A percentile compares a stretch with the other conserved stretches of the same genome.
Conservation (phyloP, 169 alveolate species). For the Eimeria maxima region DNA sequence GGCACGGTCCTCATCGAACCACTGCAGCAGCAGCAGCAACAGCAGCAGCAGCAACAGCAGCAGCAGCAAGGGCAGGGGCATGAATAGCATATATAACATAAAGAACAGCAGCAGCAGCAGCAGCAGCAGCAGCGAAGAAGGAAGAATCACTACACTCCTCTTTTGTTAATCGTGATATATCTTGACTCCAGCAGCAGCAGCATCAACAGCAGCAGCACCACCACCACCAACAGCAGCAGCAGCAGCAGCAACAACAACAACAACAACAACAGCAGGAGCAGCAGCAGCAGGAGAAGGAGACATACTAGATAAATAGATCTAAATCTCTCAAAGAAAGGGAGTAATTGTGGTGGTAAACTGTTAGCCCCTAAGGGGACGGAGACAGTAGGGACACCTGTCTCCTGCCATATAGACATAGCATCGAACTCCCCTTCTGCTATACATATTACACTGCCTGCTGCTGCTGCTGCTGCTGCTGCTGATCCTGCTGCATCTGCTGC, state of each 20-base stretch:
- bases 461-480: conserved; percentile 83
- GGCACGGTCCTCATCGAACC: conserved; percentile 97
- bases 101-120: too few species aligned
- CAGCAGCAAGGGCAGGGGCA: conserved; percentile 9
- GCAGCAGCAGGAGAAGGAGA: not conserved
- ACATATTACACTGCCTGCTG: conserved; percentile 88
- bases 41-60: conserved; percentile 13
- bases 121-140: not conserved
- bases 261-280: not conserved
- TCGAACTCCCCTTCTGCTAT: conserved; percentile 98
- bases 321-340: conserved; percentile 94
- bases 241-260: too few species aligned
- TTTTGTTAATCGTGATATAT: too few species aligned
- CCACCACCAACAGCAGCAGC: too few species aligned
- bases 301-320: conserved; percentile 91
- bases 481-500: not conserved
- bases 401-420: conserved; percentile 97
- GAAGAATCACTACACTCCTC: too few species aligned
- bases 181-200: too few species aligned
- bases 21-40: conserved; percentile 81
- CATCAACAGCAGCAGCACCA: too few species aligned
- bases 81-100: too few species aligned
- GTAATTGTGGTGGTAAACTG: conserved; percentile 93
- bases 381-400: conserved; percentile 94
- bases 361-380: conserved; percentile 97